Evolutionary conservation across 108 stramenopile species (phyloP).

Genomic region (Cylindrotheca fusiformis): DNA sequence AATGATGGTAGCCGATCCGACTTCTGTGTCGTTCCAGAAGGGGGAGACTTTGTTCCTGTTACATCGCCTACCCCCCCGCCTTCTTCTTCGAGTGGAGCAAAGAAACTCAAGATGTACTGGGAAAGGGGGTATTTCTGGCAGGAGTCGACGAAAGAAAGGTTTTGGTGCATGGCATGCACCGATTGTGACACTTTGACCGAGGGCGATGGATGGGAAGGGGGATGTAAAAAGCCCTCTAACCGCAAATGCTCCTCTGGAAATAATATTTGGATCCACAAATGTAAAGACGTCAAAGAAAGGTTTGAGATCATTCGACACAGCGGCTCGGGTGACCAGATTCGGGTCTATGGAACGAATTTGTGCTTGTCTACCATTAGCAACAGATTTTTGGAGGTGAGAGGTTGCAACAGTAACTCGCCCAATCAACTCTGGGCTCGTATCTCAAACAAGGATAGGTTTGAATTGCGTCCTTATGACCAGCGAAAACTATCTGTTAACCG

Average conservation of each 20-base stretch:
- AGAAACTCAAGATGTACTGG: background rate
- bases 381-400: background rate
- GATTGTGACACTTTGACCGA: background rate
- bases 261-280: background rate
- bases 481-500: background rate
- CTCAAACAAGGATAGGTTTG: background rate
- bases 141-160: background rate
- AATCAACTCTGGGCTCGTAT: background rate
- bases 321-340: background rate
- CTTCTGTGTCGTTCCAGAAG: conserved; percentile 16
- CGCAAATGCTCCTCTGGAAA: background rate
- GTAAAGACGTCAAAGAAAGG: background rate
- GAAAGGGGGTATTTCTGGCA: background rate
- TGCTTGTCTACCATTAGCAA: background rate
- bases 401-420: background rate
- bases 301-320: background rate
- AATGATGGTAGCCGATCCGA: conserved; percentile 12
- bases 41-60: background rate
- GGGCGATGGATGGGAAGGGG: background rate
- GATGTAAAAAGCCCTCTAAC: background rate
- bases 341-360: background rate
- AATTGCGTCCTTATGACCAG: background rate
- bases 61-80: background rate
- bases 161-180: background rate
- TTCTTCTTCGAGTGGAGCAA: background rate